These are phyloP conservation scores for Dendrobium catenatum DNA, from an alignment of 106 monocot species.

Conservation along the genomic window DNA sequence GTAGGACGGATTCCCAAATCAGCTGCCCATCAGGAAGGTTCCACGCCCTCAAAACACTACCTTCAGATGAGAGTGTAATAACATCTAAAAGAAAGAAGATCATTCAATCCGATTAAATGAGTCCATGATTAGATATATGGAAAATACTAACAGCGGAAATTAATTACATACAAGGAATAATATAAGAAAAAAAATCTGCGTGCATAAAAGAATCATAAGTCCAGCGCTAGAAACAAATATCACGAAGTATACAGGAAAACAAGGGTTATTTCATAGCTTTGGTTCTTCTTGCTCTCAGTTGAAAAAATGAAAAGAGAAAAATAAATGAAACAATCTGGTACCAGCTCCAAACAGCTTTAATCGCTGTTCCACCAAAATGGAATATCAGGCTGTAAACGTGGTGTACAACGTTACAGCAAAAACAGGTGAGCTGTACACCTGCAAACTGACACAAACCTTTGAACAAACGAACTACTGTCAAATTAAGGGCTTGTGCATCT, in stretches of 20 bases:
- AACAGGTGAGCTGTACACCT: no score
- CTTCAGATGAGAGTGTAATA: slow-evolving; percentile 81
- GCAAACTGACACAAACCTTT: no score
- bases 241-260: not conserved
- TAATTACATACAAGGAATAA: not conserved
- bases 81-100: slow-evolving; percentile 50
- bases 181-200: not conserved
- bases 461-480: no score
- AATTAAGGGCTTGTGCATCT: no score
- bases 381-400: no score
- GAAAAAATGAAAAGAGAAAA: no score
- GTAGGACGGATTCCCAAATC: slow-evolving; percentile 82
- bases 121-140: not conserved
- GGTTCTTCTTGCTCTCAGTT: not conserved
- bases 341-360: no score
- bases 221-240: not conserved
- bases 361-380: no score
- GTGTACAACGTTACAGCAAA: no score
- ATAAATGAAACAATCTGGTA: no score
- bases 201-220: not conserved
- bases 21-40: slow-evolving; percentile 99
- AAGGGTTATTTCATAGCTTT: not conserved
- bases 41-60: slow-evolving; percentile 88
- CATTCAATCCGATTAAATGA: not conserved
- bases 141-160: not conserved